These are phyloP conservation scores for Endotrypanum monterogeii DNA, from an alignment of 208 protist genomes.

Conservation along the genomic window DNA sequence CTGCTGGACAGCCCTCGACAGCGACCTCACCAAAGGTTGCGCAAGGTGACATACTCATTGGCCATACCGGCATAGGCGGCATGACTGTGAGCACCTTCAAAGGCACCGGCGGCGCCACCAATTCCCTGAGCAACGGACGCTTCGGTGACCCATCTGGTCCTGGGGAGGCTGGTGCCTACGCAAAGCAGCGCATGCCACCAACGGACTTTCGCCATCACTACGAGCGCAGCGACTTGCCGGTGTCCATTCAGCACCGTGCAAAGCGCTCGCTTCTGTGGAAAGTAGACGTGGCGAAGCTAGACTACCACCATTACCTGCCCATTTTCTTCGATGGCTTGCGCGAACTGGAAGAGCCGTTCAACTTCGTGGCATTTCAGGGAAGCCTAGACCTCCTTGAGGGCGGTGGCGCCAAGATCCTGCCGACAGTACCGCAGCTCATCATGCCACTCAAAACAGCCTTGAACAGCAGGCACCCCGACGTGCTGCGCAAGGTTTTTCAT, in stretches of 20 bases:
- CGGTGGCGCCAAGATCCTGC: slow-evolving; percentile 95
- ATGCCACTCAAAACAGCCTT: slow-evolving; percentile 98
- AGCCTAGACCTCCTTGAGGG: slow-evolving; percentile 94
- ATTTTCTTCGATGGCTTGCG: slow-evolving; percentile 99
- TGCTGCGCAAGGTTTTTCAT: slow-evolving; percentile 95
- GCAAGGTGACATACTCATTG: slow-evolving; percentile 46
- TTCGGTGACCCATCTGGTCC: slow-evolving; percentile 80
- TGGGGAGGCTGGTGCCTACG: slow-evolving; percentile 65
- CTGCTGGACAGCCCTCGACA: neutral
- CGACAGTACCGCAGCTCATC: slow-evolving; percentile 98
- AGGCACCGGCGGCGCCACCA: slow-evolving; percentile 34
- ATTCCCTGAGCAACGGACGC: slow-evolving; percentile 57
- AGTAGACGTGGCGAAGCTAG: slow-evolving; percentile 96
- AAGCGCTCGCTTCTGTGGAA: slow-evolving; percentile 96
- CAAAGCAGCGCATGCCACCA: slow-evolving; percentile 76
- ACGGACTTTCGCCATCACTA: slow-evolving; percentile 98
- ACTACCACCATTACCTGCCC: slow-evolving; percentile 99
- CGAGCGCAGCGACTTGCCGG: slow-evolving; percentile 97
- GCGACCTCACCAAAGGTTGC: slow-evolving; percentile 16
- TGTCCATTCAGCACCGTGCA: slow-evolving; percentile 95
- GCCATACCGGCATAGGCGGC: slow-evolving; percentile 80
- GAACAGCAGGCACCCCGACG: slow-evolving; percentile 96
- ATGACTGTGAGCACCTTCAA: slow-evolving; percentile 89
- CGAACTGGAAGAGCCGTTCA: slow-evolving; percentile 97
- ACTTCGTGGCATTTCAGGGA: slow-evolving; percentile 96